These are phyloP conservation scores for Venturia carpophila DNA, from an alignment of 2,329 filamentous ascomycete genomes.

Conservation along the genomic window DNA sequence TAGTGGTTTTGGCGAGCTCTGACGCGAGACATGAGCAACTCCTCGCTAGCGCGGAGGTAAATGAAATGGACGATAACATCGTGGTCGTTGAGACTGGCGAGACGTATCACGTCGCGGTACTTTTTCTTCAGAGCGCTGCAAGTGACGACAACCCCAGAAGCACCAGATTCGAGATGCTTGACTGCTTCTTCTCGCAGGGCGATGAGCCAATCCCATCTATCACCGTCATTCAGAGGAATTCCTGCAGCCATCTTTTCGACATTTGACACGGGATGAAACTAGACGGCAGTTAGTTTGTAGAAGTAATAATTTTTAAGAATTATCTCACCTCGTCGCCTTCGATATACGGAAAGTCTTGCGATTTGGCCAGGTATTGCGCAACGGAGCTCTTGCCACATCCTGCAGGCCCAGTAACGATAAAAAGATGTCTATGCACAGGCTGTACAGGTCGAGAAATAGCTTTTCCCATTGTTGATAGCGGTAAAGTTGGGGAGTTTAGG, in stretches of 20 bases:
- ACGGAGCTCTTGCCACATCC: conserved; percentile 49
- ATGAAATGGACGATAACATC: conserved; percentile 68
- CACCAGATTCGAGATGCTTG: conserved; percentile 28
- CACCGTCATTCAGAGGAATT: conserved; percentile 78
- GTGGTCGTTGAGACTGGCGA: conserved; percentile 40
- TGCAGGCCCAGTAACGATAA: conserved; percentile 46
- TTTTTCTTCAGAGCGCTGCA: conserved; percentile 96
- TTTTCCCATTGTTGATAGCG: not conserved
- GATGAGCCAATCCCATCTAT: conserved; percentile 94
- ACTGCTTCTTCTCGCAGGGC: conserved; percentile 40
- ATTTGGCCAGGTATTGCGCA: conserved; percentile 38
- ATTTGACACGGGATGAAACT: conserved; percentile 45
- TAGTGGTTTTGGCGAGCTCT: conserved; percentile 72
- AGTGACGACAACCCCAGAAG: conserved; percentile 73
- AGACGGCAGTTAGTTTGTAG: conserved; percentile 17
- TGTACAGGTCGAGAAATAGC: conserved; percentile 22
- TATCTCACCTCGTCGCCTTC: conserved; percentile 44
- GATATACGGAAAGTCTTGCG: conserved; percentile 40
- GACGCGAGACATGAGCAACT: conserved; percentile 68
- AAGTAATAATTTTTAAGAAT: not conserved
- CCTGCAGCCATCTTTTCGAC: conserved; percentile 80
- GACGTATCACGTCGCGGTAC: conserved; percentile 67
- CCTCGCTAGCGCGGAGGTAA: conserved; percentile 73
- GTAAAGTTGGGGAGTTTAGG: not conserved
- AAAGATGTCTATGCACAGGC: conserved; percentile 38